These are phyloP conservation scores for Phaseolus coccineus DNA, from an alignment of 331 rosid species.

Conservation along the genomic window DNA sequence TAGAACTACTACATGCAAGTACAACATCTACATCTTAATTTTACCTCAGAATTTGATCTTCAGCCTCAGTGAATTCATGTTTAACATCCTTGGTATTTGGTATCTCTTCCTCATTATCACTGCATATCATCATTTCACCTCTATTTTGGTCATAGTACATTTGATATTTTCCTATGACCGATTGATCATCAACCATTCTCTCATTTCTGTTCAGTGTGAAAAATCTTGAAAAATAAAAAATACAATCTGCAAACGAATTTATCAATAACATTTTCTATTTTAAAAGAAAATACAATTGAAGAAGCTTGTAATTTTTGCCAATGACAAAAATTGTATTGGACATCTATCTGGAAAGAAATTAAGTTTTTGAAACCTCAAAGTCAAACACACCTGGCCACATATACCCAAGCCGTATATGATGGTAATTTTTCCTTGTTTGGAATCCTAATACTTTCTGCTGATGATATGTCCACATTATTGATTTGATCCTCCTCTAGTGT, in stretches of 20 bases:
- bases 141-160: conserved; percentile 69
- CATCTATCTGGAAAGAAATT: not conserved
- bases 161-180: conserved; percentile 73
- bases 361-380: conserved; percentile 18
- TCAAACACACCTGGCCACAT: conserved; percentile 66
- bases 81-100: conserved; percentile 49
- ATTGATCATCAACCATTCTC: conserved; percentile 81
- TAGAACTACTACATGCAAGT: conserved; percentile 30
- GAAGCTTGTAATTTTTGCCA: conserved; percentile 16
- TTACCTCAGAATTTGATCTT: conserved; percentile 76
- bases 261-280: conserved; percentile 6
- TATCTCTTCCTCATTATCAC: conserved; percentile 79
- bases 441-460: conserved; percentile 50
- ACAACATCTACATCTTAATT: conserved; percentile 42
- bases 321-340: not conserved
- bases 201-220: conserved; percentile 70
- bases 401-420: conserved; percentile 74
- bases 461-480: conserved; percentile 45
- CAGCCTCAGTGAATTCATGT: conserved; percentile 64
- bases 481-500: conserved; percentile 52
- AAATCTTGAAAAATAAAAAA: conserved; percentile 53
- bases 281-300: conserved; percentile 3
- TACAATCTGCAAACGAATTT: conserved; percentile 34
- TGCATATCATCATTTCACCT: conserved; percentile 70
- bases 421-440: conserved; percentile 62